Evolutionary conservation across 108 stramenopile species (phyloP), one percentile per base, ranked within the genome.

Genomic region (Nitzschia sp.): DNA sequence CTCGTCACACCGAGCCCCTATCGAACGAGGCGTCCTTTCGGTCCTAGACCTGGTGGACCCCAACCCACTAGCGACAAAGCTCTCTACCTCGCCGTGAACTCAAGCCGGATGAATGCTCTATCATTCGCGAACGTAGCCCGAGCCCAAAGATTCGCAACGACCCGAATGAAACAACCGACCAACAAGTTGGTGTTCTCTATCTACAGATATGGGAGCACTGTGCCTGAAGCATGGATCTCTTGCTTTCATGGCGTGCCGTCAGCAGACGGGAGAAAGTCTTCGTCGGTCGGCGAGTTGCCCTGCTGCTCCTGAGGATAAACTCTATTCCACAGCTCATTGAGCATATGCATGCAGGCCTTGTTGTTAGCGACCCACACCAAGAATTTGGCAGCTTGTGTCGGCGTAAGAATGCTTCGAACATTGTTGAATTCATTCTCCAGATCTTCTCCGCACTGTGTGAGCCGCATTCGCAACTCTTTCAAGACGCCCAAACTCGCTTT

Each of bases 331-430:
- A 97, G 72, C 81, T 92, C 92, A 64, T 97, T 94, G 24, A 97
- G 77, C 97, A 97, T 97, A 71, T 95, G 92, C 86, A 97, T 96
- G 57, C 90, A 92, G 9, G 95, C 97, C 27, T 87, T 80, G 68
- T 97, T 97, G 59, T 89, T 89, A 53, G 87, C 84, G 27, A 95
- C 88, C 97, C 97, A 97, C 8, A 97, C 88, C 25, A 97, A 83
- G 70, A 97, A 97, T 67, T 94, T 95, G 19, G 97, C 97, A 5
- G 92, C 88, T 72, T 97, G 95, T 5, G 82, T 87, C 1, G 93
- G 93, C 8, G 92, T 91, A 51, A 96, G 76, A 51, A 93, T 90
- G 27, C 75, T 66, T 23, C 91, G 87, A 15, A 97, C 70, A 69
- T 81, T 79, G 49, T 86, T 70, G 81, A 97, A 91, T 72, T 96